phyloP scores from a whole-genome alignment of 1,284 basidiomycete genomes.

The Tilletia caries region DNA sequence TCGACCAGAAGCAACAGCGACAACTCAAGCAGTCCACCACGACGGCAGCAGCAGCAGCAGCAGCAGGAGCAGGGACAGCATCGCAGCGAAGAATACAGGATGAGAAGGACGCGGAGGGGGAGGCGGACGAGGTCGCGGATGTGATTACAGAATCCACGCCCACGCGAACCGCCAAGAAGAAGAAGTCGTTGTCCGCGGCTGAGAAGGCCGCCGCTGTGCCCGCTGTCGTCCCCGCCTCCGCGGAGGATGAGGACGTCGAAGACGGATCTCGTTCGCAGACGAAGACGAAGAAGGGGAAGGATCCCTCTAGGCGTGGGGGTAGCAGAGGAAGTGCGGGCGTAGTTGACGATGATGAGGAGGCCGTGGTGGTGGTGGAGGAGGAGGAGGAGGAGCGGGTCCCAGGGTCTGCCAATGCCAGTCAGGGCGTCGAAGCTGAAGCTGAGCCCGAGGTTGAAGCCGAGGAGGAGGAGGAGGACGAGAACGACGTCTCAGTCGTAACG shows the following conservation, averaged over 20 bases:
- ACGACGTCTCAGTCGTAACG: background rate
- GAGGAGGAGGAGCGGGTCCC: slow-evolving; percentile 1
- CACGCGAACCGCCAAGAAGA: too few relatives aligned
- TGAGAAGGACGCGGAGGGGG: background rate
- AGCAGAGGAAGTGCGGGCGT: too few relatives aligned
- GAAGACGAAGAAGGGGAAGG: slow-evolving; percentile 5
- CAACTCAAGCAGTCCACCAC: background rate
- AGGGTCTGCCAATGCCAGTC: background rate
- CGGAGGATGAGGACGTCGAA: background rate
- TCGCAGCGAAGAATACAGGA: background rate
- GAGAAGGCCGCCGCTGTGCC: too few relatives aligned
- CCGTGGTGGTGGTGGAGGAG: too few relatives aligned
- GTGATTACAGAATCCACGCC: too few relatives aligned
- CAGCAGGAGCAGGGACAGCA: background rate
- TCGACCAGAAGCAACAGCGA: background rate
- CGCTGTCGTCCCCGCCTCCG: background rate
- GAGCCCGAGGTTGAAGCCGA: background rate
- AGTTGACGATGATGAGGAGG: background rate
- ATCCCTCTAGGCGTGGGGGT: background rate
- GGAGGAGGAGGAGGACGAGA: background rate
- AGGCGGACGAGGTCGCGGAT: too few relatives aligned
- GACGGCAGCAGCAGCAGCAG: background rate
- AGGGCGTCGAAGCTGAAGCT: background rate
- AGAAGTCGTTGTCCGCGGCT: too few relatives aligned
- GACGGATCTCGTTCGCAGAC: background rate